Evolutionary conservation across 441 rosid genomes (phyloP), one percentile per base, ranked within the genome.

Genomic region (Cnidoscolus chayamansa): DNA sequence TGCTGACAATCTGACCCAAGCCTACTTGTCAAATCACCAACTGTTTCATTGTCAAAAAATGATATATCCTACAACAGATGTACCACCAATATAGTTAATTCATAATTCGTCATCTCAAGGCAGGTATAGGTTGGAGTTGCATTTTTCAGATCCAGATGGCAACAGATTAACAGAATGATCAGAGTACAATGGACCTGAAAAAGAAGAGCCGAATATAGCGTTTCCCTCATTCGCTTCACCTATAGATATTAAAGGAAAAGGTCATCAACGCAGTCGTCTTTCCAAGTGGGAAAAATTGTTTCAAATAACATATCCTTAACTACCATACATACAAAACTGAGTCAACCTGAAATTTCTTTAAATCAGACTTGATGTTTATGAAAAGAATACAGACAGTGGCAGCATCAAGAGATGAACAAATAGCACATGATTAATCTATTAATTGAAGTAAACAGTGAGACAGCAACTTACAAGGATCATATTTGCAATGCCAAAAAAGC

Each of bases 1-100:
- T 94, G 98, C 85, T 92, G 98, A 79, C 97, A 92, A 71, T 94
- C 98, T 43, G 98, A 93, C 53, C 97, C 98, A 63, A 94, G 98
- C 86, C 98, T 88, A 81, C 97, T 94, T 45, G 97, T 94, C 82
- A 94, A 86, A 80, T 90, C 98, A 84, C 97, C 98, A 78, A 94
- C 95, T 74, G 97, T 94, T 85, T 90, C 93, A 81, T 84, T 77
- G 78, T 94, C 98, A 75, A 92, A 94, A 83, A 94, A 94, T 32
- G 97, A 86, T 84, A 90, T 88, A 74, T 94, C 97, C 97, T 94
- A 84, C 76, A 79, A 69, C 0, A 83, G 53, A 62, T 40, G 47
- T 40, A 59, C 53, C 73, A 73, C 10, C 2, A 63, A 35, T 48
- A 40, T 53, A 67, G 74, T 69, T 19, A 51, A 63, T 45, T 58